Conservation (phyloP, 2,329 filamentous ascomycete genomes). For the Aspergillus fijiensis region DNA sequence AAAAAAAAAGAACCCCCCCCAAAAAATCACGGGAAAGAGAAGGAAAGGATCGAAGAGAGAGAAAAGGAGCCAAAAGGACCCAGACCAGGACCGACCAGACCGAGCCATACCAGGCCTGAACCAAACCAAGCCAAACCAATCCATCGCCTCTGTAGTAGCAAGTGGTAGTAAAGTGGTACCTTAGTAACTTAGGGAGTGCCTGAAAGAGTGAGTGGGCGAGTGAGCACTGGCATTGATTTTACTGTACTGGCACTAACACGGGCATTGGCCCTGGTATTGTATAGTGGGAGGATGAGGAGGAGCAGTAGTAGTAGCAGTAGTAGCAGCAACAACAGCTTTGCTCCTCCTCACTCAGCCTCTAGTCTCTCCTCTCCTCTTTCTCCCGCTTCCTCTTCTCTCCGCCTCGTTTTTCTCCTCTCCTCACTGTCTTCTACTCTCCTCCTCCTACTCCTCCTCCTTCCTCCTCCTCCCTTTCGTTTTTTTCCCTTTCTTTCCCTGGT, state of each 20-base stretch:
- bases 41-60: neutral
- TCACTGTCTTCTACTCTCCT: slow-evolving; percentile 15
- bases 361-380: slow-evolving; percentile 20
- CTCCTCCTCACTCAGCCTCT: slow-evolving; percentile 9
- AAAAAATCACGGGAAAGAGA: neutral
- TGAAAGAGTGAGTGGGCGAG: neutral
- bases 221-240: neutral
- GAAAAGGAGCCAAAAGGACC: slow-evolving; percentile 1
- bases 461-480: slow-evolving; percentile 11
- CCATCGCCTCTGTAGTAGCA: slow-evolving; percentile 6
- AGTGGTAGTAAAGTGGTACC: too few species aligned
- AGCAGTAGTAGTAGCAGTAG: too few species aligned
- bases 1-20: too few species aligned
- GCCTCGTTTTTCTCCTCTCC: slow-evolving; percentile 16
- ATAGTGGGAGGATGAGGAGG: too few species aligned
- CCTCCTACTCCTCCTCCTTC: slow-evolving; percentile 16
- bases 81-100: slow-evolving; percentile 5
- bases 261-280: neutral
- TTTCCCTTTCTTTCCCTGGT: slow-evolving; percentile 14
- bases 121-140: neutral
- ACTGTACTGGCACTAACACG: neutral
- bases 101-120: slow-evolving; percentile 4
- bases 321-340: neutral
- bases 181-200: neutral
- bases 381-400: slow-evolving; percentile 25